A percentile compares a stretch with the other conserved stretches of the same genome.
Evolutionary conservation across 2,329 filamentous ascomycete species (phyloP).

Genomic region (Penicillium oxalicum): DNA sequence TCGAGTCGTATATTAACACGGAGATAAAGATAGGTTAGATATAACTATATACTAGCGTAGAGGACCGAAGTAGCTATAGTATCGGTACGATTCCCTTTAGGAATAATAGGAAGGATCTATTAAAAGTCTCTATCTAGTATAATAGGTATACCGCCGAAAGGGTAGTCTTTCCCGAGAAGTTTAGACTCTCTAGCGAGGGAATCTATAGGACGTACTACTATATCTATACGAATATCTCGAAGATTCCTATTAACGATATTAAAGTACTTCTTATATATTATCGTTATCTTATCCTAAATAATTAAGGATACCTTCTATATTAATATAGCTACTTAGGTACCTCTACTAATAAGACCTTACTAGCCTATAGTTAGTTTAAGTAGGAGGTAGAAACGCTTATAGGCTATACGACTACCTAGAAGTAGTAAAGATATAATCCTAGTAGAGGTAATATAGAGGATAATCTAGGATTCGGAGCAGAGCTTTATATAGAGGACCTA

Average conservation of each 20-base stretch:
- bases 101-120: neutral
- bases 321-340: no score
- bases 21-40: neutral
- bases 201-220: neutral
- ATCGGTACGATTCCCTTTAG: neutral
- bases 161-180: neutral
- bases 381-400: neutral
- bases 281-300: neutral
- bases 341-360: no score
- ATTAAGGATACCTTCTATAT: neutral
- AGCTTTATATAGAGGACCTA: no score
- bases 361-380: no score
- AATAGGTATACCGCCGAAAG: neutral
- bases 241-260: neutral
- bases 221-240: neutral
- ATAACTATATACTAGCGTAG: neutral
- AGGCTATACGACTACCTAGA: neutral
- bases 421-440: neutral
- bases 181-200: neutral
- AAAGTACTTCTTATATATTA: neutral
- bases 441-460: neutral
- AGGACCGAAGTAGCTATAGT: neutral
- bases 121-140: neutral
- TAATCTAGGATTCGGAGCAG: neutral
- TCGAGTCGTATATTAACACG: neutral